phyloP scores from a whole-genome alignment of 2,329 filamentous ascomycete genomes.

The Periconia macrospinosa region DNA sequence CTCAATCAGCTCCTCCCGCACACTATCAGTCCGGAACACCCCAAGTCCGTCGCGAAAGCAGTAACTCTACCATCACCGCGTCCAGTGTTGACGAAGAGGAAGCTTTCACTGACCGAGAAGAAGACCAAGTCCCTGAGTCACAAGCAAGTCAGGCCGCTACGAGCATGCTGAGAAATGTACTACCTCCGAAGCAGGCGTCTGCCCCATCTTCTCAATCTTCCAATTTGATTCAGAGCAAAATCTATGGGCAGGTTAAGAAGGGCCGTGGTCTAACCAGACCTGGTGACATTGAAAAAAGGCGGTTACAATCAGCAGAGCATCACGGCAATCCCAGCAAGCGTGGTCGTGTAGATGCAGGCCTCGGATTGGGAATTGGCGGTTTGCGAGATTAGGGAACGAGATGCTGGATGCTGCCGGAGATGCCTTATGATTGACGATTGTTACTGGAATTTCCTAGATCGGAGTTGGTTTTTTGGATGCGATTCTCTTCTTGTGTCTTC shows the following conservation, averaged over 20 bases:
- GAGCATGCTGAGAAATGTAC: conserved; percentile 68
- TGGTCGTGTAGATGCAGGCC: conserved; percentile 50
- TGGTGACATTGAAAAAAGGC: conserved; percentile 35
- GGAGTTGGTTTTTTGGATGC: conserved; percentile 1
- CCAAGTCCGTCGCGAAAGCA: conserved; percentile 63
- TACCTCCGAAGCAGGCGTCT: conserved; percentile 42
- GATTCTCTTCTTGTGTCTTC: too few relatives aligned
- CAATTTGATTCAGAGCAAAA: conserved; percentile 59
- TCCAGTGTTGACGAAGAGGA: conserved; percentile 46
- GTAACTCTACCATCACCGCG: conserved; percentile 60
- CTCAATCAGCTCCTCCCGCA: conserved; percentile 46
- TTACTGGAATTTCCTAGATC: neutral
- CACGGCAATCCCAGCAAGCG: conserved; percentile 52
- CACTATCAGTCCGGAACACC: conserved; percentile 35
- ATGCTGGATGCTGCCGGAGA: neutral
- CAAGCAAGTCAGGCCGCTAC: conserved; percentile 78
- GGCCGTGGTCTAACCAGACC: conserved; percentile 40
- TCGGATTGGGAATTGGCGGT: conserved; percentile 61
- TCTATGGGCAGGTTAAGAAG: conserved; percentile 66
- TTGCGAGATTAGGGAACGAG: conserved; percentile 27
- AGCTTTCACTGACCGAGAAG: conserved; percentile 62
- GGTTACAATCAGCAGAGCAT: conserved; percentile 28
- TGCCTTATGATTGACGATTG: conserved; percentile 8
- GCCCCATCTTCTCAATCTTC: conserved; percentile 42
- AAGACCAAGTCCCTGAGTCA: conserved; percentile 70